Evolutionary conservation across 2,329 filamentous ascomycete genomes (phyloP).

Genomic region (Colletotrichum caudatum): DNA sequence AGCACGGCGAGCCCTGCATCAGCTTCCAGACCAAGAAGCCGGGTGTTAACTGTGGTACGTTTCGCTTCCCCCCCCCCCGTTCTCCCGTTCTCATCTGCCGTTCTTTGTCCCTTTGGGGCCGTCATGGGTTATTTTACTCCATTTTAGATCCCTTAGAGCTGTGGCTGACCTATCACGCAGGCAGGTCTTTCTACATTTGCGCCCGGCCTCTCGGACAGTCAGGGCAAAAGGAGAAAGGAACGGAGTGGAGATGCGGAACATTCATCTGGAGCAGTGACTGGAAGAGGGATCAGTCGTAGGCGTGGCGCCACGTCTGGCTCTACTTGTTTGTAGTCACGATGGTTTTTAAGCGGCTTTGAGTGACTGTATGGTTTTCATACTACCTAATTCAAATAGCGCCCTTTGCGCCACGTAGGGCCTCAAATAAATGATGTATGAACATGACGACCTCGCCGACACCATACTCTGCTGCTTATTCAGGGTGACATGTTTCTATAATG

Average conservation of each 20-base stretch:
- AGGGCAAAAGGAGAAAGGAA: slow-evolving; percentile 85
- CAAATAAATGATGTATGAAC: not conserved
- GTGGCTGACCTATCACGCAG: slow-evolving; percentile 50
- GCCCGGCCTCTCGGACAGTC: slow-evolving; percentile 83
- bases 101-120: not conserved
- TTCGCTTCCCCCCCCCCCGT: slow-evolving; percentile 18
- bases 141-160: not conserved
- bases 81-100: not conserved
- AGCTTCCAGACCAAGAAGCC: slow-evolving; percentile 88
- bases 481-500: not conserved
- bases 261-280: slow-evolving; percentile 80
- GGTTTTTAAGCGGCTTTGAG: not conserved
- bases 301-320: not conserved
- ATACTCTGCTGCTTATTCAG: not conserved
- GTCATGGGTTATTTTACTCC: not conserved
- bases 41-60: slow-evolving; percentile 80
- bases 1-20: slow-evolving; percentile 90
- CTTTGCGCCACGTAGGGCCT: not conserved
- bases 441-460: not conserved
- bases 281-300: slow-evolving; percentile 50
- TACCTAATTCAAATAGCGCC: not conserved
- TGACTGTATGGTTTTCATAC: not conserved
- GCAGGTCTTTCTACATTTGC: slow-evolving; percentile 74
- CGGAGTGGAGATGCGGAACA: slow-evolving; percentile 88
- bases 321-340: not conserved